Conservation (phyloP, 495 filamentous ascomycete species). For the Pyrenula aspistea region DNA sequence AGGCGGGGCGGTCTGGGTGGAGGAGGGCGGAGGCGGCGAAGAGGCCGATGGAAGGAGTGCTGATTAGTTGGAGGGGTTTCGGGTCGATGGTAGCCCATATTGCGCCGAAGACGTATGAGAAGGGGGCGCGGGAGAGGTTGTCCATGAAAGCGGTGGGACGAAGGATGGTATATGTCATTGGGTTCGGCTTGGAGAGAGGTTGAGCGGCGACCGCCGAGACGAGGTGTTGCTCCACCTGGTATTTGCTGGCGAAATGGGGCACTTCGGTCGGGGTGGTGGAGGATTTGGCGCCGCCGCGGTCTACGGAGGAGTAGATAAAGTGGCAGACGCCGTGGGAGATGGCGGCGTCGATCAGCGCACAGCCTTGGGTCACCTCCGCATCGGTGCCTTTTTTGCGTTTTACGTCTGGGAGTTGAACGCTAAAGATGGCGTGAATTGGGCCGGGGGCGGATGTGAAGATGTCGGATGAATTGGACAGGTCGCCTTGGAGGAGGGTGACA, state of each 20-base stretch:
- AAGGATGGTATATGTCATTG: constrained; percentile 49
- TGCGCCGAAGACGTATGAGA: constrained; percentile 46
- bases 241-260: constrained; percentile 52
- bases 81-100: constrained; percentile 32
- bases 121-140: constrained; percentile 43
- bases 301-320: constrained; percentile 57
- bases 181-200: constrained; percentile 6
- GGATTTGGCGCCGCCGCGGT: constrained; percentile 46
- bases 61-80: constrained; percentile 46
- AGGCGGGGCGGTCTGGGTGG: constrained; percentile 23
- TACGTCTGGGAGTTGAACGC: constrained; percentile 30
- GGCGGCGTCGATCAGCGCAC: constrained; percentile 44
- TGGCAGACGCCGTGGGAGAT: constrained; percentile 43
- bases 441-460: constrained; percentile 38
- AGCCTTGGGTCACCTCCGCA: constrained; percentile 49
- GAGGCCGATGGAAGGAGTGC: constrained; percentile 47
- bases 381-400: constrained; percentile 31
- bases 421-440: constrained; percentile 41
- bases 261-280: constrained; percentile 44
- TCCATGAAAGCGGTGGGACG: constrained; percentile 61
- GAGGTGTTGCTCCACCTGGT: constrained; percentile 52
- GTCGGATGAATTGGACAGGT: constrained; percentile 33
- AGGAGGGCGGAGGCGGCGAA: constrained; percentile 53
- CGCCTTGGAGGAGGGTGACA: constrained; percentile 45
- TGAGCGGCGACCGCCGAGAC: constrained; percentile 16